Percentiles rank a stretch among this genome's conserved stretches.
These are phyloP conservation scores for Septoria petroselini DNA, from an alignment of 2,329 filamentous ascomycete species.

Conservation along the genomic window DNA sequence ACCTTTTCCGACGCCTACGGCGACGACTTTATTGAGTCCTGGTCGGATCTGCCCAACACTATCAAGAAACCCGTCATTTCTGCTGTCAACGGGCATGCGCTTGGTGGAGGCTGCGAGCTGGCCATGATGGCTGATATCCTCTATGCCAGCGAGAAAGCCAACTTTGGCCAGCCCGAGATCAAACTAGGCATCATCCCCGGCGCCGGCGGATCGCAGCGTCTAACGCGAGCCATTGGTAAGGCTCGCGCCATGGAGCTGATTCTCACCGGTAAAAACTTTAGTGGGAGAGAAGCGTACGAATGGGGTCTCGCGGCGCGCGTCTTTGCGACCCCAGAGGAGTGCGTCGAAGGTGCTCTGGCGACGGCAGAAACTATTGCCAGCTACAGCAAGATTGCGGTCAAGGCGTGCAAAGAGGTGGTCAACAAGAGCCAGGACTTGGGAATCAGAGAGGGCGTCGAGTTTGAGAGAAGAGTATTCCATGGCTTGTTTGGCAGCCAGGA, in stretches of 20 bases:
- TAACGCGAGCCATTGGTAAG: constrained; percentile 69
- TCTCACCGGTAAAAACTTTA: constrained; percentile 79
- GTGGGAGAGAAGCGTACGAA: constrained; percentile 75
- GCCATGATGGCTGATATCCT: constrained; percentile 97
- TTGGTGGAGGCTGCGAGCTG: constrained; percentile 93
- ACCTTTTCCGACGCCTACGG: constrained; percentile 86
- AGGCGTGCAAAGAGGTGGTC: constrained; percentile 94
- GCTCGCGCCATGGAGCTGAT: constrained; percentile 88
- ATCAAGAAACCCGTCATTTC: constrained; percentile 94
- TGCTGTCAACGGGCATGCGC: constrained; percentile 88
- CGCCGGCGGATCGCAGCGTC: constrained; percentile 82
- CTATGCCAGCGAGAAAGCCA: constrained; percentile 81
- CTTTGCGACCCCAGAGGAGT: constrained; percentile 74
- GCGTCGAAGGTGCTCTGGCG: constrained; percentile 75
- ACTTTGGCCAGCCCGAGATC: constrained; percentile 96
- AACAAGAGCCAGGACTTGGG: constrained; percentile 96
- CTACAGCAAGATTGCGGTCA: constrained; percentile 80
- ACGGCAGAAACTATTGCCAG: constrained; percentile 87
- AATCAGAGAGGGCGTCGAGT: constrained; percentile 88
- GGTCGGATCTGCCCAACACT: constrained; percentile 78
- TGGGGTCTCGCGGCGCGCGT: constrained; percentile 87
- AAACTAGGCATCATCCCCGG: constrained; percentile 91
- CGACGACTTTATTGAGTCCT: constrained; percentile 88
- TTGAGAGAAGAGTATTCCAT: constrained; percentile 90
- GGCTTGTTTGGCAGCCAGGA: constrained; percentile 88